Evolutionary conservation across 2,329 filamentous ascomycete genomes (phyloP), one percentile per base, ranked within the genome.

Genomic region (Madurella fahalii): DNA sequence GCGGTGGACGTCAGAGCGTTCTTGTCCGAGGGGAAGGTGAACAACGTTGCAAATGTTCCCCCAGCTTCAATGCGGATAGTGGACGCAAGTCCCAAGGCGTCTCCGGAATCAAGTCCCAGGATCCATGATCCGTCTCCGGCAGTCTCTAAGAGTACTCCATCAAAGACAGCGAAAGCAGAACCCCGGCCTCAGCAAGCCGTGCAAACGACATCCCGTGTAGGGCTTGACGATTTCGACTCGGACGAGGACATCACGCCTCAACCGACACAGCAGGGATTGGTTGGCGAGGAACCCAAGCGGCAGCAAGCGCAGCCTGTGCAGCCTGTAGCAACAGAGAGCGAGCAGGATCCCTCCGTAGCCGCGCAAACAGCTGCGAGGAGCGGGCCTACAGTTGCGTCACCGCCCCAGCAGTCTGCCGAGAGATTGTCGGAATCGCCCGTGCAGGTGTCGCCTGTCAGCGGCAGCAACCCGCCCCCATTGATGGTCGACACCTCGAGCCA

Each of bases 401-500:
- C 61, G 42, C 57, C 65, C 32, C 59, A 61, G 46, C 61, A 65
- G 47, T 65, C 65, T 39, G 67, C 64, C 51, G 77, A 81, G 47
- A 75, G 80, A 41, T 68, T 84, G 40, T 84, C 84, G 7, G 86
- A 89, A 67, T 90, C 87, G 2, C 87, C 86, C 2, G 78, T 86
- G 2, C 76, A 85, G 57, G 77, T 87, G 3, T 86, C 85, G 16
- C 83, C 83, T 1, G 68, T 80, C 65, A 68, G 70, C 46, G 63
- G 73, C 63, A 69, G 71, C 68, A 78, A 82, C 45, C 84, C 82
- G 25, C 87, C 87, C 4, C 82, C 82, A 32, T 79, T 93, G 37
- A 81, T 87, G 62, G 80, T 80, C 18, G 87, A 91, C 68, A 84
- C 79, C 5, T 89, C 86, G 11, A 88, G 86, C 60, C 84, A 87